Conservation (phyloP, 1,284 basidiomycete genomes). For the Ustilago shanxiensis region DNA sequence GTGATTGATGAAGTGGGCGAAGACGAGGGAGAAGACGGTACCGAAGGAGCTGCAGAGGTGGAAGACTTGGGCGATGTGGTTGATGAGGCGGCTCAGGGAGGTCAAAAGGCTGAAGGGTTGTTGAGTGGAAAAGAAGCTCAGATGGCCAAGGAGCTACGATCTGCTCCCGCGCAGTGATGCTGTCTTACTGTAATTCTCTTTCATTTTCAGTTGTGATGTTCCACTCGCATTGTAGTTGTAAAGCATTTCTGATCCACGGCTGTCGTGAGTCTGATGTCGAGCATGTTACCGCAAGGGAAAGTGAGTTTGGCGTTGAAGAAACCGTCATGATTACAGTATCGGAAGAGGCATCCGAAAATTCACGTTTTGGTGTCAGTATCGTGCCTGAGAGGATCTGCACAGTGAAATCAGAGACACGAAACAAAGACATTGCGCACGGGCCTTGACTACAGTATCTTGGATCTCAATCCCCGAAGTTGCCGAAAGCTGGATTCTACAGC, state of each 20-base stretch:
- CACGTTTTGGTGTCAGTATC: background rate
- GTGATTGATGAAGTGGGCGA: constrained; percentile 63
- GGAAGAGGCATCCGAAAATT: constrained; percentile 4
- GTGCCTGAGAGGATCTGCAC: constrained; percentile 16
- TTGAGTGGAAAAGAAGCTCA: constrained; percentile 46
- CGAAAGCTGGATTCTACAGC: constrained; percentile 8
- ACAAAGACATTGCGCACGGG: constrained; percentile 9
- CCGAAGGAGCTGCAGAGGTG: constrained; percentile 32
- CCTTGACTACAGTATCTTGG: background rate
- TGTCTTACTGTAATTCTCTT: background rate
- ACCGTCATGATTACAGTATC: background rate
- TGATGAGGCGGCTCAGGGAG: constrained; percentile 21
- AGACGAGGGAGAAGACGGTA: constrained; percentile 50
- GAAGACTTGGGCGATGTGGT: constrained; percentile 45
- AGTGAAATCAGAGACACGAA: constrained; percentile 15
- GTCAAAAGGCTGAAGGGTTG: constrained; percentile 35
- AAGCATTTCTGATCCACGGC: background rate
- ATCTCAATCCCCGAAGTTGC: background rate
- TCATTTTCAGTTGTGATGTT: background rate
- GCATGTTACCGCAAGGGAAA: background rate
- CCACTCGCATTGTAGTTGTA: constrained; percentile 9
- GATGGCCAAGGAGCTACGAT: constrained; percentile 46
- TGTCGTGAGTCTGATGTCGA: background rate
- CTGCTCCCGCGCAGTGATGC: constrained; percentile 40
- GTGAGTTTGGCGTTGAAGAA: background rate